Conservation (phyloP, 306 rosid genomes). For the Acacia melanoxylon region DNA sequence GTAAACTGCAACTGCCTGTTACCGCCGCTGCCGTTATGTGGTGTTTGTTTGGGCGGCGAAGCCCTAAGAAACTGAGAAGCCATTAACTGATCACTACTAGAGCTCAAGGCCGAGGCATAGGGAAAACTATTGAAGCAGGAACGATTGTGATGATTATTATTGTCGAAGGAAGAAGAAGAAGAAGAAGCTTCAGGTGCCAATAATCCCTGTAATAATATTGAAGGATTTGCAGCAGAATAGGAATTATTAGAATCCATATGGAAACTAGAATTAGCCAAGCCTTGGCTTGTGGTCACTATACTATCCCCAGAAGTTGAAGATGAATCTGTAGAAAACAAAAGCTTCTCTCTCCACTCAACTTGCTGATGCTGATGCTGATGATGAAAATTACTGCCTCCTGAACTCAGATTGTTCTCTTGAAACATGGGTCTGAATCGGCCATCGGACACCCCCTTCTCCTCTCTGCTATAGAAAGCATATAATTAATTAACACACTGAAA, state of each 20-base stretch:
- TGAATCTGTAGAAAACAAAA: conserved; percentile 46
- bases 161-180: conserved; percentile 11
- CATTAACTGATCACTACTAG: conserved; percentile 32
- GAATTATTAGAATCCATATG: conserved; percentile 49
- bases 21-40: not conserved
- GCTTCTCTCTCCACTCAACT: conserved; percentile 76
- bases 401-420: conserved; percentile 62
- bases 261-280: conserved; percentile 46
- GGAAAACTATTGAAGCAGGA: conserved; percentile 26
- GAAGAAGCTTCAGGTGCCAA: conserved; percentile 31
- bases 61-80: conserved; percentile 52
- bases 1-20: conserved; percentile 55
- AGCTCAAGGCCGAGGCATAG: conserved; percentile 21
- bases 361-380: not conserved
- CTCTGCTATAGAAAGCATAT: conserved; percentile 14
- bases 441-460: conserved; percentile 56
- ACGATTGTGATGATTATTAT: not conserved
- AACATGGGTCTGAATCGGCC: conserved; percentile 70
- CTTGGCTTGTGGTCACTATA: conserved; percentile 67
- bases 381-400: conserved; percentile 36
- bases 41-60: conserved; percentile 53
- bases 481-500: not conserved
- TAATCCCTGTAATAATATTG: conserved; percentile 62
- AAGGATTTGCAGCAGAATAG: conserved; percentile 28
- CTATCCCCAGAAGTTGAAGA: conserved; percentile 67